Evolutionary conservation across 371 early-diverging fungal species (phyloP).

Genomic region (Parasitella parasitica): DNA sequence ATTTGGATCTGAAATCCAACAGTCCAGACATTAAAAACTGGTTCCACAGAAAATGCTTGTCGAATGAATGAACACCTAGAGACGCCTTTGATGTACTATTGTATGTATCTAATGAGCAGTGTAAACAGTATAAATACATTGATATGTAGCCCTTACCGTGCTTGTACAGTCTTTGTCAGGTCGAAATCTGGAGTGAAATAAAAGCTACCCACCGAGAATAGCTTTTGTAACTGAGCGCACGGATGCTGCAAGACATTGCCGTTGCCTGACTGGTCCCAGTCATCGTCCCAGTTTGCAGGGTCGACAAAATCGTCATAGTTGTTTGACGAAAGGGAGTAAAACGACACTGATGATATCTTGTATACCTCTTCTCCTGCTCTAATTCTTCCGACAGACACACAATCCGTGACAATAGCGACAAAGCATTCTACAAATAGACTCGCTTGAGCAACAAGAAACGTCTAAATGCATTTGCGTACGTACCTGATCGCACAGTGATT

Average conservation of each 20-base stretch:
- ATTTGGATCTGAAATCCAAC: conserved; percentile 71
- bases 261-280: conserved; percentile 28
- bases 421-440: conserved; percentile 57
- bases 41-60: conserved; percentile 90
- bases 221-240: conserved; percentile 61
- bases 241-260: conserved; percentile 51
- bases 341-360: conserved; percentile 59
- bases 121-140: background rate
- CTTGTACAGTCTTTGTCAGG: conserved; percentile 69
- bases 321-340: conserved; percentile 62
- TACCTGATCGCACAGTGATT: conserved; percentile 65
- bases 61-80: conserved; percentile 50
- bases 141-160: conserved; percentile 35
- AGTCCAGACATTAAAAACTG: conserved; percentile 75
- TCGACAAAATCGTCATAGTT: conserved; percentile 55
- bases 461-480: background rate
- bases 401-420: conserved; percentile 72
- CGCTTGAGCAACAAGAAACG: no score
- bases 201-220: conserved; percentile 71
- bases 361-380: conserved; percentile 63
- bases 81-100: conserved; percentile 48
- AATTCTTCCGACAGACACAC: conserved; percentile 57
- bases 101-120: background rate
- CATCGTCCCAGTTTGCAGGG: conserved; percentile 31
- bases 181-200: conserved; percentile 79